Evolutionary conservation across 2,329 filamentous ascomycete genomes (phyloP), one percentile per base, ranked within the genome.

Genomic region (Emmonsiellopsis sp.): DNA sequence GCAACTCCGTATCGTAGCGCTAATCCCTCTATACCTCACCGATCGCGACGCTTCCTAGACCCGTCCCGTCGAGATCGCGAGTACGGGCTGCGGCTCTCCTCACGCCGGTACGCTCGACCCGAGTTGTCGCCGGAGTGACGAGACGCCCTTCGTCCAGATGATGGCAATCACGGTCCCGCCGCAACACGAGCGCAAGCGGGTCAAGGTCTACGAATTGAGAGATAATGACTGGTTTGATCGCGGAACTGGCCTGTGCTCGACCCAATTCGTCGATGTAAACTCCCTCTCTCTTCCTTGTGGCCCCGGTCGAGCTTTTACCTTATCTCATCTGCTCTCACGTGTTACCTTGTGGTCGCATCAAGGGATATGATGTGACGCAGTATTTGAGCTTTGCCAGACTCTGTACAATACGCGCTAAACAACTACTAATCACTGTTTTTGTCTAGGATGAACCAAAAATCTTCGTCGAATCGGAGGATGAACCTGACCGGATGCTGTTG

Each of bases 141-240:
- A 68, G 65, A 63, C 65, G 63, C 62, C 62, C 62, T 58, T 60
- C 61, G 59, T 52, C 64, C 67, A 58, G 66, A 71, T 60, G 63
- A 77, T 76, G 74, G 73, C 74, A 65, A 67, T 73, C 68, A 72
- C 72, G 61, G 65, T 72, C 61, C 71, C 73, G 63, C 69, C 72
- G 61, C 67, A 73, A 63, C 73, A 73, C 66, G 74, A 75, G 68
- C 74, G 73, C 65, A 76, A 76, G 65, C 68, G 93, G 79, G 93
- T 97, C 73, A 98, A 98, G 79, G 93, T 98, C 69, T 98, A 98
- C 73, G 93, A 97, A 77, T 81, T 98, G 65, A 89, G 89, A 71
- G 90, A 95, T 75, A 95, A 95, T 79, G 93, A 97, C 82, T 98
- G 93, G 93, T 96, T 92, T 70, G 93, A 98, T 74, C 82, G 92